These are phyloP conservation scores for Cladophialophora yegresii DNA, from an alignment of 2,329 filamentous ascomycete genomes.

Conservation along the genomic window DNA sequence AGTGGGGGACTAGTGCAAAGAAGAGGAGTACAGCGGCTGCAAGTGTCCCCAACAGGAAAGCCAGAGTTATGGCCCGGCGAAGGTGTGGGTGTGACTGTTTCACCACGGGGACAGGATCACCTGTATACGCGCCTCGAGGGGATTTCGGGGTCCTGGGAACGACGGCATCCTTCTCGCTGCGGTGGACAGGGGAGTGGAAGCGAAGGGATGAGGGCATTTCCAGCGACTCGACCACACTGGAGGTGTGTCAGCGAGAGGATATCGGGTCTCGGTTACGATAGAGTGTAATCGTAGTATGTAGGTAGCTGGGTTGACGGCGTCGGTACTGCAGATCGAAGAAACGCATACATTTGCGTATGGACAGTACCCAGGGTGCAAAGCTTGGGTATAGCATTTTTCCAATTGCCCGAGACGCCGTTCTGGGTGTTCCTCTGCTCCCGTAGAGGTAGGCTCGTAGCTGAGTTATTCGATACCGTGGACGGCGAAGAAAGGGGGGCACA, in stretches of 20 bases:
- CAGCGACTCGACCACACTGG: background rate
- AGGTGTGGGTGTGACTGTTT: background rate
- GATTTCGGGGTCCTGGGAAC: conserved; percentile 17
- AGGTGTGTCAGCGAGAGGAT: background rate
- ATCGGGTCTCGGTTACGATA: background rate
- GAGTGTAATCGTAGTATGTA: background rate
- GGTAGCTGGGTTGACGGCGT: background rate
- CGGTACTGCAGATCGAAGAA: background rate
- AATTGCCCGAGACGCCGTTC: background rate
- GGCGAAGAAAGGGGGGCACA: background rate
- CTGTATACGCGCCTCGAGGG: conserved; percentile 16
- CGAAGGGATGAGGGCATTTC: conserved; percentile 13
- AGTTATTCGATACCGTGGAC: background rate
- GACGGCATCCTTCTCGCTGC: background rate
- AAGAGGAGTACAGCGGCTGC: background rate
- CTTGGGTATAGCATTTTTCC: background rate
- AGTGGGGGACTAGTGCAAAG: background rate
- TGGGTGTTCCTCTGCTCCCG: background rate
- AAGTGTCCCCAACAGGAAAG: conserved; percentile 7
- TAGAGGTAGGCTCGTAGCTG: background rate
- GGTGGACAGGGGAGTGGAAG: conserved; percentile 10
- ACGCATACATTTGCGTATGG: background rate
- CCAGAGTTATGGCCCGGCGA: background rate
- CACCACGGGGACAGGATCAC: background rate
- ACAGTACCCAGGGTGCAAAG: background rate